A percentile compares a stretch with the other conserved stretches of the same genome.
Conservation (phyloP, 176 grass and related monocot species). For the Cenchrus purpureus region DNA sequence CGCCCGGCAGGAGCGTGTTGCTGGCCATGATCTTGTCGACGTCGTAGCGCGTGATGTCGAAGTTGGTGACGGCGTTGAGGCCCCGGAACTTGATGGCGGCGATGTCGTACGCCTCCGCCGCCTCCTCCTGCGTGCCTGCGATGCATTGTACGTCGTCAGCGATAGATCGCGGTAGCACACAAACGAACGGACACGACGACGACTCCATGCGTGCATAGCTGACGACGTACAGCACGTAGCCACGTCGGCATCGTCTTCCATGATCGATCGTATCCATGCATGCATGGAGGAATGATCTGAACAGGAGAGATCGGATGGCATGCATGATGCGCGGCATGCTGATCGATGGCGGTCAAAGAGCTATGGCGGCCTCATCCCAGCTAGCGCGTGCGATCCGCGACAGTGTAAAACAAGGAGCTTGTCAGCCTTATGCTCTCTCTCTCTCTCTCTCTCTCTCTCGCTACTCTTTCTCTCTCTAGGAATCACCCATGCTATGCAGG, state of each 20-base stretch:
- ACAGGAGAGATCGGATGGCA: neutral
- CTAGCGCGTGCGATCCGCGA: conserved; percentile 49
- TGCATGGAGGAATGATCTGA: conserved; percentile 19
- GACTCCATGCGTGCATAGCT: no score
- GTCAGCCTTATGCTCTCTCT: conserved; percentile 66
- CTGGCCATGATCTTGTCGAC: conserved; percentile 99
- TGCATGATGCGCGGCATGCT: neutral
- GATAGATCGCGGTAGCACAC: no score
- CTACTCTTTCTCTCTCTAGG: neutral
- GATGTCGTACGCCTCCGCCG: conserved; percentile 96
- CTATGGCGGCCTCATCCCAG: no score
- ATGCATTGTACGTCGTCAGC: no score
- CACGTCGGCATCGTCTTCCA: neutral
- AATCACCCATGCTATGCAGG: conserved; percentile 6
- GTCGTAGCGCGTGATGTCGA: conserved; percentile 94
- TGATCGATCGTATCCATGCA: neutral
- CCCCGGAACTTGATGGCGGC: conserved; percentile 96
- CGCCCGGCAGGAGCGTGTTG: conserved; percentile 77
- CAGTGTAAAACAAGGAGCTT: conserved; percentile 52
- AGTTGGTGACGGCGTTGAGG: conserved; percentile 96
- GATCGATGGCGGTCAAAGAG: neutral
- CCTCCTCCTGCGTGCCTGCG: conserved; percentile 97
- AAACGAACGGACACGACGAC: no score
- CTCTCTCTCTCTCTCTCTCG: neutral
- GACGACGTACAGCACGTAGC: neutral